These are phyloP conservation scores for Zangia roseola DNA, from an alignment of 768 basidiomycete species.

Conservation along the genomic window DNA sequence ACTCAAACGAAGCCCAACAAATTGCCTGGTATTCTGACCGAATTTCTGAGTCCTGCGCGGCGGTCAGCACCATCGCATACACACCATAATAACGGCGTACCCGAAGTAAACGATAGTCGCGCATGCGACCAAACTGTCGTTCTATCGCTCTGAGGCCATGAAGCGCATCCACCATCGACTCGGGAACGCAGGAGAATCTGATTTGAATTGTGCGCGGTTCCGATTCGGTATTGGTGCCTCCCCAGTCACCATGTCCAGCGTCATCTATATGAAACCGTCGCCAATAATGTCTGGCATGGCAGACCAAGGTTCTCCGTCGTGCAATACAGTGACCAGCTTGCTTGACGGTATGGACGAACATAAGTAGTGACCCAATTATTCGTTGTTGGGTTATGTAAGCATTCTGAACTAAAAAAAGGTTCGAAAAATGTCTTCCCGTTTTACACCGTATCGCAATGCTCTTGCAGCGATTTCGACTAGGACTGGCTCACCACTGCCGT, in stretches of 20 bases:
- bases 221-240: background rate
- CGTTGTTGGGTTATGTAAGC: conserved; percentile 21
- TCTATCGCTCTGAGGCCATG: conserved; percentile 56
- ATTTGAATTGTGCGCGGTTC: conserved; percentile 36
- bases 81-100: conserved; percentile 28
- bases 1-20: conserved; percentile 45
- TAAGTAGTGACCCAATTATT: conserved; percentile 17
- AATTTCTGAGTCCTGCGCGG: conserved; percentile 46
- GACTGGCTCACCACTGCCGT: conserved; percentile 74
- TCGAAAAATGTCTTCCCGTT: conserved; percentile 30
- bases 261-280: conserved; percentile 26
- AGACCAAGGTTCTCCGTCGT: background rate
- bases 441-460: conserved; percentile 50
- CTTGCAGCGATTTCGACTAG: conserved; percentile 61
- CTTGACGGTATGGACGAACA: conserved; percentile 17
- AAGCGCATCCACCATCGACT: conserved; percentile 49
- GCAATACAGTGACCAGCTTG: conserved; percentile 5
- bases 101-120: conserved; percentile 42
- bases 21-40: conserved; percentile 41
- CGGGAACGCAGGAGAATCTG: conserved; percentile 40
- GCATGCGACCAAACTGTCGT: conserved; percentile 48
- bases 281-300: conserved; percentile 2
- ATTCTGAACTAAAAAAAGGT: background rate
- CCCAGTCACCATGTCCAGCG: conserved; percentile 18
- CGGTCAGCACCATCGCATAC: conserved; percentile 2